Evolutionary conservation across 2,329 filamentous ascomycete species (phyloP).

Genomic region (Orbilia oligospora): DNA sequence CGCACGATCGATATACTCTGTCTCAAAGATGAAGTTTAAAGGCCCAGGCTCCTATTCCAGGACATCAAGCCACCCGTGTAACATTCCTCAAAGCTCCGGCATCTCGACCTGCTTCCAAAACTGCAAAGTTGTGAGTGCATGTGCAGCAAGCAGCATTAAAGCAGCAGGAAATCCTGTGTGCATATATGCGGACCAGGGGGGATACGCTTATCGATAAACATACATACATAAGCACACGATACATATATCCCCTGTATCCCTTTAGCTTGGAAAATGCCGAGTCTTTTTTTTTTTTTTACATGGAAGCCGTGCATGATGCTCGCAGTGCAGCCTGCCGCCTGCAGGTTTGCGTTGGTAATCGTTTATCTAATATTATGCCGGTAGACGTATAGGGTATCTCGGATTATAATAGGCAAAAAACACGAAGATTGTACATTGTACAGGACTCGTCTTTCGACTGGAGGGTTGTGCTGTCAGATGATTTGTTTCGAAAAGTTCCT

Average conservation of each 20-base stretch:
- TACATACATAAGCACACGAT: slow-evolving; percentile 14
- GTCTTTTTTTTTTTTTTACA: slow-evolving; percentile 23
- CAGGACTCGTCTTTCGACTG: slow-evolving; percentile 4
- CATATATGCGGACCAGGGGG: slow-evolving; percentile 32
- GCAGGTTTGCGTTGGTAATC: slow-evolving; percentile 56
- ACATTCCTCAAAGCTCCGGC: slow-evolving; percentile 13
- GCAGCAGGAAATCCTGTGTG: slow-evolving; percentile 23
- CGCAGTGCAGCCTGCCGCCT: slow-evolving; percentile 30
- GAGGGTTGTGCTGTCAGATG: slow-evolving; percentile 31
- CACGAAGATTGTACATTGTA: background rate
- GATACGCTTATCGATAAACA: slow-evolving; percentile 42
- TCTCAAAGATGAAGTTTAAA: background rate
- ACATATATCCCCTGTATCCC: background rate
- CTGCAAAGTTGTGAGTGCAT: slow-evolving; percentile 12
- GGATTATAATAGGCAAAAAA: slow-evolving; percentile 13
- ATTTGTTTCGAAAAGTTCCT: slow-evolving; percentile 11
- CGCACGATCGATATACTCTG: background rate
- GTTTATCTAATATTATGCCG: slow-evolving; percentile 43
- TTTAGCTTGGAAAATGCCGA: slow-evolving; percentile 1
- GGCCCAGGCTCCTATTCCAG: background rate
- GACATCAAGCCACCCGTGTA: slow-evolving; percentile 23
- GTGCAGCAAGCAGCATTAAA: slow-evolving; percentile 9
- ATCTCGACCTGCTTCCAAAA: slow-evolving; percentile 9
- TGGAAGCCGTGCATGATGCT: slow-evolving; percentile 32
- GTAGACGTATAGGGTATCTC: slow-evolving; percentile 30